Evolutionary conservation across 2,329 filamentous ascomycete species (phyloP).

Genomic region (Drechslerella coelobrocha): DNA sequence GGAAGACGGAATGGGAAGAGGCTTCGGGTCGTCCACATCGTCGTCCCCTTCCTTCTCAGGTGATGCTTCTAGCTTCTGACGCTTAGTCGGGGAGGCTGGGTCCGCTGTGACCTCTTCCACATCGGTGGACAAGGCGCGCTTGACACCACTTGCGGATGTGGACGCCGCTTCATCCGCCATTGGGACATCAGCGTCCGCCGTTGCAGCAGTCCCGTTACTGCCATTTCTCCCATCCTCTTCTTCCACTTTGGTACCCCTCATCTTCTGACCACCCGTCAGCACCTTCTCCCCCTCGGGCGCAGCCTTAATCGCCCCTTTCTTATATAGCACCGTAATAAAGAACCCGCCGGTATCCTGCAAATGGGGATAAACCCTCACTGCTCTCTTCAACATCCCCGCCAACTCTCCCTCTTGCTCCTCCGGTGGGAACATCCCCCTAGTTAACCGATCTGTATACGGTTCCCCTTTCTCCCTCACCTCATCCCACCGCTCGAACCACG

Average conservation of each 20-base stretch:
- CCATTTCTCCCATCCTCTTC: slow-evolving; percentile 1
- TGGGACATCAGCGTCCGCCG: slow-evolving; percentile 22
- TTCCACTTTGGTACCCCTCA: slow-evolving; percentile 22
- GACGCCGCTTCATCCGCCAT: slow-evolving; percentile 47
- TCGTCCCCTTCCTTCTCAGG: slow-evolving; percentile 55
- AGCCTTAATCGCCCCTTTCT: slow-evolving; percentile 71
- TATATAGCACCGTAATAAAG: slow-evolving; percentile 95
- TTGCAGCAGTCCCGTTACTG: slow-evolving; percentile 11
- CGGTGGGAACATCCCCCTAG: slow-evolving; percentile 83
- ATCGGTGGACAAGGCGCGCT: slow-evolving; percentile 57
- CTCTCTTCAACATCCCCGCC: slow-evolving; percentile 76
- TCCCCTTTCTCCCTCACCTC: slow-evolving; percentile 65
- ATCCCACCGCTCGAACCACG: slow-evolving; percentile 80
- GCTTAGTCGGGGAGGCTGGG: slow-evolving; percentile 46
- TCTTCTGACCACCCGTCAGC: slow-evolving; percentile 34
- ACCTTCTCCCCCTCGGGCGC: slow-evolving; percentile 46
- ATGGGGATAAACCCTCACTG: slow-evolving; percentile 93
- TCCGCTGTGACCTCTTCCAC: slow-evolving; percentile 54
- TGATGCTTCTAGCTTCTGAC: slow-evolving; percentile 54
- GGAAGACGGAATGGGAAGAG: slow-evolving; percentile 32
- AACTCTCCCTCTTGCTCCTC: slow-evolving; percentile 63
- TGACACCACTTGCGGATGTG: slow-evolving; percentile 54
- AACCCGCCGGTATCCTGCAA: slow-evolving; percentile 96
- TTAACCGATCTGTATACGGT: slow-evolving; percentile 70
- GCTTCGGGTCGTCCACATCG: slow-evolving; percentile 51